Percentiles rank a stretch among this genome's conserved stretches.
phyloP scores from a whole-genome alignment of 176 grass and related monocot species.

The Chrysopogon serrulatus region DNA sequence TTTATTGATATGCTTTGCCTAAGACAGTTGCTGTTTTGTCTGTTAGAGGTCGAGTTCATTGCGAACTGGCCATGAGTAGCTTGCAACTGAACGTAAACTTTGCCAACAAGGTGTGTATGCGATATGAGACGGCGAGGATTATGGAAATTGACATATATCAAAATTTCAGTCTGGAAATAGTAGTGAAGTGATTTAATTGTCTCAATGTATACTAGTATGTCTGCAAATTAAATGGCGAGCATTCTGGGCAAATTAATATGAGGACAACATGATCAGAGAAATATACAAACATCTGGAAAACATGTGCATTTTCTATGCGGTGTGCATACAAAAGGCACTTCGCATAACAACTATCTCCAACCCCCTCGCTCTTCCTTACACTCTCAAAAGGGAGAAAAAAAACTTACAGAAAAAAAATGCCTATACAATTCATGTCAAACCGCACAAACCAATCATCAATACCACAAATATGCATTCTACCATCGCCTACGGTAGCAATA shows the following conservation, averaged over 20 bases:
- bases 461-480: neutral
- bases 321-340: slow-evolving; percentile 42
- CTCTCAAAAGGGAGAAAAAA: neutral
- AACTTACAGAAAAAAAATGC: neutral
- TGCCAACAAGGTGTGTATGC: neutral
- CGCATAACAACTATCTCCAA: slow-evolving; percentile 22
- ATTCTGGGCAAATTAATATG: neutral
- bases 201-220: neutral
- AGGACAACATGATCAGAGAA: neutral
- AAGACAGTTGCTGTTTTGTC: neutral
- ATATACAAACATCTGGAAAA: slow-evolving; percentile 24
- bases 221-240: neutral
- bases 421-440: slow-evolving; percentile 43
- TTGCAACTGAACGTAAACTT: neutral
- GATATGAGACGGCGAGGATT: neutral
- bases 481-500: slow-evolving; percentile 2
- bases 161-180: neutral
- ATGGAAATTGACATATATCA: too few relatives aligned
- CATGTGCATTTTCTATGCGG: slow-evolving; percentile 5
- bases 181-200: neutral
- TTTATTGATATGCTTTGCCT: neutral
- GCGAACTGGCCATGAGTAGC: neutral
- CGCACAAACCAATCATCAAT: slow-evolving; percentile 25
- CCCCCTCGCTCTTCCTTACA: neutral
- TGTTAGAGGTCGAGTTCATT: neutral